Base-by-base conservation (phyloP, 768 basidiomycete species). In the Pholiota molesta region DNA sequence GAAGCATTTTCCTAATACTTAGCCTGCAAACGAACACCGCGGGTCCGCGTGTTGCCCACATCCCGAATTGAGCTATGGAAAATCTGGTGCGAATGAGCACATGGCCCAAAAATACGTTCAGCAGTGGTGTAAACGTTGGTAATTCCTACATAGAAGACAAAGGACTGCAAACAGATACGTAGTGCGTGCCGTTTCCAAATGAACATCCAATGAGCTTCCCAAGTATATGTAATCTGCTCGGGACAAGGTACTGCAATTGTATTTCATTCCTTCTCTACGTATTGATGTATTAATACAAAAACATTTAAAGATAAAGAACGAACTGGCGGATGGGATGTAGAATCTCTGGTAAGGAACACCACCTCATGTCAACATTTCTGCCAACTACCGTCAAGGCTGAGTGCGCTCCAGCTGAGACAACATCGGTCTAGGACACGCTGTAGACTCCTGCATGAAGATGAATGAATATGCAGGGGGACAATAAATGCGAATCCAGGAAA, bases 341-440 rank as follows among this genome's bases (percentile, higher is more conserved):
- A 62, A 64, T 62, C 67, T 69, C 68, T 68, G 70, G 70, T 71
- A 71, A 71, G 70, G 70, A 71, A 71, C 70, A 69, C 65, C 52
- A 67, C 70, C 64, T 63, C 68, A 71, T 62, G 61, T 69, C 64
- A 60, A 66, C 65, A 40, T 58, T 51, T 57, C 26, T 44, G 63
- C 65, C 54, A 62, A 68, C 66, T 49, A 58, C 70, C 66, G 39
- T 55, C 19, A 58, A 63, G 67, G 67, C 64, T 58, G 60, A 69
- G 64, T 60, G 64, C 52, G 70, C 70, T 71, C 70, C 70, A 71
- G 70, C 70, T 71, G 68, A 71, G 68, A 68, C 57, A 13, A 31
- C 8, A 59, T 64, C 51, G 26, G 26, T 71, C 66, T 69, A 65
- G 70, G 62, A 71, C 57, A 59, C 64, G 66, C 66, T 62, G 70